These are phyloP conservation scores for Ganoderma meredithae DNA, from an alignment of 1,284 basidiomycete genomes.

Conservation along the genomic window DNA sequence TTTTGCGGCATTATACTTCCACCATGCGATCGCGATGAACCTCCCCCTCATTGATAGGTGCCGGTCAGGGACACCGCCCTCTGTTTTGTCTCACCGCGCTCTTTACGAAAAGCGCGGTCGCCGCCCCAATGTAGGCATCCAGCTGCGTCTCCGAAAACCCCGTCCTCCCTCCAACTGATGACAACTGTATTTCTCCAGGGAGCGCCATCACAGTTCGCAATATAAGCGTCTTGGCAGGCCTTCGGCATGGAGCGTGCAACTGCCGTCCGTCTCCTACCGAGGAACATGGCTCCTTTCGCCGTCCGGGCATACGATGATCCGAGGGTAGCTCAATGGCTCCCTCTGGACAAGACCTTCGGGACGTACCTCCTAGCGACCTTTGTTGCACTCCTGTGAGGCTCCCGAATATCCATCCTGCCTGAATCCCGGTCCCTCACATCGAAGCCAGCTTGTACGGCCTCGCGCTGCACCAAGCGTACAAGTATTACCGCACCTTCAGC, in stretches of 20 bases:
- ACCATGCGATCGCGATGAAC: no score
- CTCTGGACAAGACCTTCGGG: neutral
- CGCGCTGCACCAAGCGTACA: constrained; percentile 13
- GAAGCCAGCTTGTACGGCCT: constrained; percentile 4
- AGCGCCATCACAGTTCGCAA: neutral
- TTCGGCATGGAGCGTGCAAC: neutral
- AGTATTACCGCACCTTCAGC: constrained; percentile 7
- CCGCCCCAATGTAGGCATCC: neutral
- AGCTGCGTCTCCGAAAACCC: neutral
- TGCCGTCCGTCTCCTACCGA: neutral
- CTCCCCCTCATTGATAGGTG: neutral
- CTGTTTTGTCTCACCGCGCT: neutral
- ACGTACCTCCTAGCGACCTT: neutral
- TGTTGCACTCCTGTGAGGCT: neutral
- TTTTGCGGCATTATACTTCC: no score
- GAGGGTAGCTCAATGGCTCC: neutral
- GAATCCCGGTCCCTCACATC: neutral
- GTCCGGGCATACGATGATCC: neutral
- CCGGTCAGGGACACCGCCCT: neutral
- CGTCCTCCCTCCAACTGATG: neutral
- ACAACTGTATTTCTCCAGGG: neutral
- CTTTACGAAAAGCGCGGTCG: neutral
- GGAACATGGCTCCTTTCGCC: neutral
- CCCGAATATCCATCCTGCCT: neutral
- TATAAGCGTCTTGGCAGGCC: neutral